phyloP scores from a whole-genome alignment of 371 early-diverging fungal genomes.

The Syncephalis fuscata region DNA sequence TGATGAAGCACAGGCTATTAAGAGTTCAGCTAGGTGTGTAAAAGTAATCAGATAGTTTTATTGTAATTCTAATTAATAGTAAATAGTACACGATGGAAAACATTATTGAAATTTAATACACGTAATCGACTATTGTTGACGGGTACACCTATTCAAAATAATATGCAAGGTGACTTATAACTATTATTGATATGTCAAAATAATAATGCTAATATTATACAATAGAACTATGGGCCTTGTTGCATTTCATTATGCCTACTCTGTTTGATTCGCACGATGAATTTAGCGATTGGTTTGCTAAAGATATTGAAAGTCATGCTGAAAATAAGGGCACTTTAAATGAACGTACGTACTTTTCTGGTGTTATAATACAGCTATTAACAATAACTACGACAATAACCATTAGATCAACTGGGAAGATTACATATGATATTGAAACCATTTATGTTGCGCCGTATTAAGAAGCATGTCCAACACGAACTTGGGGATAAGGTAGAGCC shows the following conservation, averaged over 20 bases:
- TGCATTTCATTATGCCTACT: constrained; percentile 85
- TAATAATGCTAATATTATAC: constrained; percentile 45
- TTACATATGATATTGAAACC: constrained; percentile 52
- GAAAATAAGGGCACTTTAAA: constrained; percentile 71
- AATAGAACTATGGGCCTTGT: constrained; percentile 86
- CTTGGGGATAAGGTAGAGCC: constrained; percentile 83
- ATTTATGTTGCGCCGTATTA: constrained; percentile 56
- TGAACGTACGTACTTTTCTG: no score
- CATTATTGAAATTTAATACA: constrained; percentile 78
- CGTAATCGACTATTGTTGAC: constrained; percentile 68
- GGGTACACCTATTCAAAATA: constrained; percentile 93
- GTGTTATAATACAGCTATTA: no score
- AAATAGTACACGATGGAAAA: constrained; percentile 75
- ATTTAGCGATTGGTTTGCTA: constrained; percentile 73
- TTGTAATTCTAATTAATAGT: neutral
- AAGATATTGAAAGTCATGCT: constrained; percentile 42
- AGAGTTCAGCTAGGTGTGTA: constrained; percentile 50
- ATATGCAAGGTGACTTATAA: constrained; percentile 82
- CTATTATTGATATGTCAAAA: constrained; percentile 57
- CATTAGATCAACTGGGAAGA: constrained; percentile 52
- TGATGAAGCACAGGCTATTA: constrained; percentile 95
- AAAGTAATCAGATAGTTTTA: neutral
- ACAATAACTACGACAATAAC: constrained; percentile 42
- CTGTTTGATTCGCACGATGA: constrained; percentile 73
- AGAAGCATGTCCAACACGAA: constrained; percentile 74